These are phyloP conservation scores for Carex pumila DNA, from an alignment of 176 grass and related monocot genomes.

Conservation along the genomic window DNA sequence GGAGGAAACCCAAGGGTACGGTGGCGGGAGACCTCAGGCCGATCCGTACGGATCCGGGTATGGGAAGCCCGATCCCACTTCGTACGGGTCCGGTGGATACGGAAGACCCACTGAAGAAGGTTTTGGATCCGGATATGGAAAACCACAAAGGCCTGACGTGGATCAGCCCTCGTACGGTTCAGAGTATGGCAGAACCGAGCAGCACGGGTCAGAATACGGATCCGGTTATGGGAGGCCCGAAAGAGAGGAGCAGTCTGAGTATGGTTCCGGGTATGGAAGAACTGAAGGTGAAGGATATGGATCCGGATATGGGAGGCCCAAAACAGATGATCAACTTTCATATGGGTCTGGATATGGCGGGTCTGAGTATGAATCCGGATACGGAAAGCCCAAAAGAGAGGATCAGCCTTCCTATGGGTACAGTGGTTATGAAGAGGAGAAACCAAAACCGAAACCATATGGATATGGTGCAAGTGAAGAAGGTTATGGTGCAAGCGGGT, in stretches of 20 bases:
- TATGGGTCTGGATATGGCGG: constrained; percentile 28
- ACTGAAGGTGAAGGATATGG: constrained; percentile 29
- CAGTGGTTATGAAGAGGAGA: constrained; percentile 39
- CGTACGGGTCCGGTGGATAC: constrained; percentile 20
- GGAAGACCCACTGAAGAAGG: constrained; percentile 18
- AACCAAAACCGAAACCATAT: constrained; percentile 25
- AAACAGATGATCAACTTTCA: constrained; percentile 12
- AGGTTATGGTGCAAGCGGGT: constrained; percentile 18
- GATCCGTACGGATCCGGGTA: constrained; percentile 14
- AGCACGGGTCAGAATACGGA: constrained; percentile 27
- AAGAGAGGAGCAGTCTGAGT: constrained; percentile 7
- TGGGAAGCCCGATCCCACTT: background rate
- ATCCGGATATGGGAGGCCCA: constrained; percentile 32
- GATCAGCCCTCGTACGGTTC: background rate
- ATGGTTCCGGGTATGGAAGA: constrained; percentile 25
- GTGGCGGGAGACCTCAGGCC: constrained; percentile 19
- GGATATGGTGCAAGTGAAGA: constrained; percentile 29
- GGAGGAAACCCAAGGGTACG: constrained; percentile 40
- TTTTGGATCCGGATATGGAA: constrained; percentile 25
- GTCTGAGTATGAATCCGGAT: constrained; percentile 23
- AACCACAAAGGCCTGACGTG: background rate
- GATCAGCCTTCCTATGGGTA: constrained; percentile 31
- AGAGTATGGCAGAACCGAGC: constrained; percentile 29
- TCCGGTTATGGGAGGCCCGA: constrained; percentile 11
- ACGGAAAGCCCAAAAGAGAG: constrained; percentile 31